Conservation (phyloP, 2,329 filamentous ascomycete species). For the Zasmidium citrigriseum region DNA sequence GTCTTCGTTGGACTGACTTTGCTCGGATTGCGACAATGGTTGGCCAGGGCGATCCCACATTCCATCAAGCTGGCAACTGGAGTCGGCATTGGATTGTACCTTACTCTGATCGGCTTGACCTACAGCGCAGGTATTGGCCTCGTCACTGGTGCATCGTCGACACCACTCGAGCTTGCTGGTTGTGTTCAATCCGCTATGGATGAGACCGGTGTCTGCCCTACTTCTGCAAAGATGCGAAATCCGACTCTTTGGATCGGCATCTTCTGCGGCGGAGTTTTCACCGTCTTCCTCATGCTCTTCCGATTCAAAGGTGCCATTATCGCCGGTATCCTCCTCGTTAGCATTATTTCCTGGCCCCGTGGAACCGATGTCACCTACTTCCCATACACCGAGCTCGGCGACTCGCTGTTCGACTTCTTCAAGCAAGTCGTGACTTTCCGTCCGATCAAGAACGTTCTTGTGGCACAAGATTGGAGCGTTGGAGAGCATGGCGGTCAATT, state of each 20-base stretch:
- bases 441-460: slow-evolving; percentile 67
- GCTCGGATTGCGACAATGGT: slow-evolving; percentile 82
- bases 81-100: slow-evolving; percentile 81
- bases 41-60: slow-evolving; percentile 77
- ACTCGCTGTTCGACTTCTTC: slow-evolving; percentile 80
- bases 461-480: slow-evolving; percentile 74
- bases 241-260: slow-evolving; percentile 87
- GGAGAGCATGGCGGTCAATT: slow-evolving; percentile 71
- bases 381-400: slow-evolving; percentile 68
- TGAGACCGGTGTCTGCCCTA: slow-evolving; percentile 61
- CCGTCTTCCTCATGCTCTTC: slow-evolving; percentile 79
- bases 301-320: slow-evolving; percentile 86
- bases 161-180: slow-evolving; percentile 74
- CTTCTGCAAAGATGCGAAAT: slow-evolving; percentile 73
- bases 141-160: slow-evolving; percentile 66
- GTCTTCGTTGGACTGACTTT: slow-evolving; percentile 80
- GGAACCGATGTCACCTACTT: slow-evolving; percentile 77
- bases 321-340: slow-evolving; percentile 77
- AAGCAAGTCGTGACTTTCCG: slow-evolving; percentile 85
- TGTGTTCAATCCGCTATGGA: slow-evolving; percentile 58
- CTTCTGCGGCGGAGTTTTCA: slow-evolving; percentile 80
- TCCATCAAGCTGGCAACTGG: slow-evolving; percentile 86
- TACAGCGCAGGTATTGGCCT: slow-evolving; percentile 82
- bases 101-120: slow-evolving; percentile 73
- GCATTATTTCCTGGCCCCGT: slow-evolving; percentile 86